Evolutionary conservation across 139 green algal genomes (phyloP).

Genomic region (Picochlorum sp.): DNA sequence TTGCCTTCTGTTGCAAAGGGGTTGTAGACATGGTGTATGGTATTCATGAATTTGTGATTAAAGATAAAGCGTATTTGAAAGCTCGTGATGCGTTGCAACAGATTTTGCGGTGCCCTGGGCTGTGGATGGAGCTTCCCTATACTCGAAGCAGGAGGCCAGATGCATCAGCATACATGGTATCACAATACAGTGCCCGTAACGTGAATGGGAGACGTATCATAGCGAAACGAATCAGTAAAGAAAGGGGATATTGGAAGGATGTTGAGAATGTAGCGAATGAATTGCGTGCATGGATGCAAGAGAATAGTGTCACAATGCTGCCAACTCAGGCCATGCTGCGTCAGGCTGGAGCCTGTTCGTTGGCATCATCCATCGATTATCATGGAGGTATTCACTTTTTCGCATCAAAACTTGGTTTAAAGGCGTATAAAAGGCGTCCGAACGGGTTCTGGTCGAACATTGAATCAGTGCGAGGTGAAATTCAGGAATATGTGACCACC

Average conservation of each 20-base stretch:
- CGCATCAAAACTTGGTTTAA: constrained; percentile 15
- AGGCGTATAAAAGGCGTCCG: constrained; percentile 4
- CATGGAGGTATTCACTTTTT: constrained; percentile 26
- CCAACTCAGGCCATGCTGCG: constrained; percentile 31
- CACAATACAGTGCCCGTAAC: constrained; percentile 5
- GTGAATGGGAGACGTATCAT: constrained; percentile 6
- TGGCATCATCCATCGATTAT: constrained; percentile 14
- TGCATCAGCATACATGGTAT: not conserved
- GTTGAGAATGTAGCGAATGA: constrained; percentile 33
- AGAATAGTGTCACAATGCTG: constrained; percentile 8
- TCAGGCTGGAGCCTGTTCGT: constrained; percentile 19
- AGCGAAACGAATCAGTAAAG: no score
- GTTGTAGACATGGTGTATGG: constrained; percentile 19
- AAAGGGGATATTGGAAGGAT: constrained; percentile 29
- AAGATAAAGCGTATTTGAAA: constrained; percentile 5
- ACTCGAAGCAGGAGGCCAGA: not conserved
- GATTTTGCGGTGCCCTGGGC: constrained; percentile 30
- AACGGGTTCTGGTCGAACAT: constrained; percentile 29
- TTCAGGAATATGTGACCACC: constrained; percentile 12
- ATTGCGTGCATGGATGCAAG: constrained; percentile 34
- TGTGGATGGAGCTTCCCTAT: constrained; percentile 5
- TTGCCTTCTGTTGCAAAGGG: constrained; percentile 11
- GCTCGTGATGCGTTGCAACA: constrained; percentile 26
- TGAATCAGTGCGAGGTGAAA: constrained; percentile 13
- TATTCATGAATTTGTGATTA: not conserved